Evolutionary conservation across 2,329 filamentous ascomycete genomes (phyloP), one percentile per base, ranked within the genome.

Genomic region (Coniella vitis): DNA sequence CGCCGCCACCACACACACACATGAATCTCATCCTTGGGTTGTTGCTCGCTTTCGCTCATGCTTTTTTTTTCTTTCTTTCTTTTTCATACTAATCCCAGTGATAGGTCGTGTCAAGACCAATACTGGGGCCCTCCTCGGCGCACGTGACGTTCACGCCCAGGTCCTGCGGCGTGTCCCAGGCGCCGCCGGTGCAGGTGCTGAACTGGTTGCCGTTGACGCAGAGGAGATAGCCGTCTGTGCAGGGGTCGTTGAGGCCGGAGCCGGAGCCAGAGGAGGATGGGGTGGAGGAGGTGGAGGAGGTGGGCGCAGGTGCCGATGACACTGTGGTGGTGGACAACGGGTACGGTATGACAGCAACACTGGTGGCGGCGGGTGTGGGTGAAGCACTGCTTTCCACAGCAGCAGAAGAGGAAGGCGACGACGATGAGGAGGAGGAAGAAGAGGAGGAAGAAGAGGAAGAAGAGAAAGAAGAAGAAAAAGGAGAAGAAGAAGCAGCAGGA

Each of bases 141-240:
- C 51, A 53, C 4, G 39, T 44, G 4, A 44, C 22, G 17, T 45
- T 44, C 1, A n/a, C 21, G 9, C 47, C 51, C 4, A 53, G 41
- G 12, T 39, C 13, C 31, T 51, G 51, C 12, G 48, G 44, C 13
- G 44, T 31, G 21, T 45, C 49, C 51, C 47, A 53, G 31, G 19
- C 13, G 3, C 51, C 48, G 4, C 47, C 51, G 5, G 51, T 53
- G 14, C 51, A 53, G 7, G 38, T 47, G 20, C 48, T 51, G 19
- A 53, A 53, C 39, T 40, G 39, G 3, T 40, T 45, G 2, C 40
- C 51, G 8, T 31, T 38, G 16, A 53, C 48, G 9, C 51, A 53
- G 10, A 51, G 38, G 36, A 53, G 32, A 16, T 40, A 17, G 2
- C 51, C 51, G 41, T 53, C 51, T 3, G 44, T 51, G 17, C 51